Conservation (phyloP, 768 basidiomycete species). For the Dioszegia hungarica region DNA sequence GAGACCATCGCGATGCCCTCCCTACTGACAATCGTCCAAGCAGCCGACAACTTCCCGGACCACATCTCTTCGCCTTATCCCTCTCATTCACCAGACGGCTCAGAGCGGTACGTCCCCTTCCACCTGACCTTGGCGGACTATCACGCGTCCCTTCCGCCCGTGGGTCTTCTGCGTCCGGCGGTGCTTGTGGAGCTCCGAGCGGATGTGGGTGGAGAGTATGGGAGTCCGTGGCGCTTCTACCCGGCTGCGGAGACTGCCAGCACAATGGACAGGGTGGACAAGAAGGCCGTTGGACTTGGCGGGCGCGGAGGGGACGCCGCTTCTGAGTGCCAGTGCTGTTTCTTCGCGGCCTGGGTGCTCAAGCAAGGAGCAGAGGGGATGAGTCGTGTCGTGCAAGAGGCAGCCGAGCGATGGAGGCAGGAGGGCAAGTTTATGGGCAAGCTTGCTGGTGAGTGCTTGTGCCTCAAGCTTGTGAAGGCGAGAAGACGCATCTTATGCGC, state of each 20-base stretch:
- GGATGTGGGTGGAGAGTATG: constrained; percentile 7
- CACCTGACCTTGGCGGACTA: constrained; percentile 38
- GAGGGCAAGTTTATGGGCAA: constrained; percentile 43
- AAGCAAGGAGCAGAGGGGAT: constrained; percentile 29
- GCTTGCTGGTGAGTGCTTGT: constrained; percentile 47
- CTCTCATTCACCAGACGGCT: constrained; percentile 13
- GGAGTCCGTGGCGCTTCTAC: constrained; percentile 17
- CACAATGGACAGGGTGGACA: constrained; percentile 51
- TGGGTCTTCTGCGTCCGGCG: constrained; percentile 51
- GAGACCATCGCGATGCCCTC: no score
- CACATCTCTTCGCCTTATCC: constrained; percentile 12
- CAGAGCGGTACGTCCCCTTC: constrained; percentile 32
- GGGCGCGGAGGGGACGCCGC: no score
- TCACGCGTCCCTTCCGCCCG: constrained; percentile 31
- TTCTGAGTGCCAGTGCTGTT: no score
- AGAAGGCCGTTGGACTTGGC: constrained; percentile 51
- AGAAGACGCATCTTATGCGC: not conserved
- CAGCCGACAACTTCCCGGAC: constrained; percentile 37
- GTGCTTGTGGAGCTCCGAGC: constrained; percentile 33
- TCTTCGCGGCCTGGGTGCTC: constrained; percentile 27
- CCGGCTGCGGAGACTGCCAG: not conserved
- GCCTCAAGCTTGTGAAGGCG: no score
- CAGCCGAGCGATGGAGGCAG: constrained; percentile 44
- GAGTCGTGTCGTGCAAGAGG: constrained; percentile 15
- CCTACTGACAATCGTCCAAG: no score